Percentiles rank a stretch among this genome's conserved stretches.
phyloP scores from a whole-genome alignment of 106 monocot species.

The Iris macrosiphon region DNA sequence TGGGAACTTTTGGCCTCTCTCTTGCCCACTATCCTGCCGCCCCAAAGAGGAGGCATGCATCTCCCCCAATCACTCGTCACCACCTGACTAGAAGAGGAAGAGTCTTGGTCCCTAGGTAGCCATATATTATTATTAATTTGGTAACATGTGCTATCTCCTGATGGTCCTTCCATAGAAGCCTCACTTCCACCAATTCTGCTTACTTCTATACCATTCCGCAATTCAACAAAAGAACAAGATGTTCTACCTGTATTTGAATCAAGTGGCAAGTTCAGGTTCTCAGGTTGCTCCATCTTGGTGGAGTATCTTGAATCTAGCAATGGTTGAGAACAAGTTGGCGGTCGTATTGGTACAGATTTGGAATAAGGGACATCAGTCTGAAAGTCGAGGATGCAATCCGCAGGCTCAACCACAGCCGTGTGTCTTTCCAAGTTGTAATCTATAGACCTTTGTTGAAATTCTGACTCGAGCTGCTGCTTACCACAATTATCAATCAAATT shows the following conservation, averaged over 20 bases:
- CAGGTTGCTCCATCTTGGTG: constrained; percentile 16
- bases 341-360: constrained; percentile 12
- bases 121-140: constrained; percentile 45
- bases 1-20: constrained; percentile 47
- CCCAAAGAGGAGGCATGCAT: constrained; percentile 60
- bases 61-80: constrained; percentile 42
- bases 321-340: constrained; percentile 13
- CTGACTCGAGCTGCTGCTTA: constrained; percentile 38
- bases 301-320: constrained; percentile 30
- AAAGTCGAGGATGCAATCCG: constrained; percentile 38
- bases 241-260: constrained; percentile 17
- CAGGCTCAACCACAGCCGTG: constrained; percentile 35
- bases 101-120: constrained; percentile 42
- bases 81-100: constrained; percentile 14
- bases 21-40: constrained; percentile 59
- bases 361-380: constrained; percentile 30
- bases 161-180: constrained; percentile 55
- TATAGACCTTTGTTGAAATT: constrained; percentile 36
- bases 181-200: constrained; percentile 25
- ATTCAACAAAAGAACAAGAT: constrained; percentile 34
- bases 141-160: constrained; percentile 47
- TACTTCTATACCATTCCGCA: constrained; percentile 29
- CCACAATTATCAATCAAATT: constrained; percentile 14
- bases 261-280: constrained; percentile 9
- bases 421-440: constrained; percentile 36